Base-by-base conservation (phyloP, 768 basidiomycete genomes). In the Coprinellus aureogranulatus region DNA sequence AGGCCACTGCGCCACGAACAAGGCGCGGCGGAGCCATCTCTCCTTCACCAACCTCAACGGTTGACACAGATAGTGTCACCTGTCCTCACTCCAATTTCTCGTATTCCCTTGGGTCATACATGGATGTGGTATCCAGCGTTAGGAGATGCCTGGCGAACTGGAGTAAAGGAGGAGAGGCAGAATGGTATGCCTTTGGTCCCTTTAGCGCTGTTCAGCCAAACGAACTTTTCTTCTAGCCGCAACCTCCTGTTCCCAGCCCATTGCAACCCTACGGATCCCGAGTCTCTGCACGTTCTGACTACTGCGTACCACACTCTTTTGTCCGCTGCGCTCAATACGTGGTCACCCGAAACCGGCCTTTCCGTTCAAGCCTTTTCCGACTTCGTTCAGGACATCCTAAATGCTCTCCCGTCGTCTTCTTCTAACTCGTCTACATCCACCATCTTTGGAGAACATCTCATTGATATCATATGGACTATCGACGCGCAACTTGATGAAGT, bases 401-500 rank as follows among this genome's bases (percentile, higher is more conserved):
- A 76, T 50, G 75, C 72, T 45, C 77, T 90, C 10, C 90, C 90
- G 20, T 85, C 84, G n/a, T 88, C 89, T 22, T 89, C 88, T 4
- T 70, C 71, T 11, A 79, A 83, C 8, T 77, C 80, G 9, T 81
- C 81, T 39, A 70, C 18, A 59, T 72, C 71, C 2, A 59, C 72
- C 0, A 62, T 77, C 0, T 83, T 92, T 55, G 86, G 87, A 11
- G 90, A 92, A 63, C 70, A 83, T 46, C 74, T 94, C 2, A 81
- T 94, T 22, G 92, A 94, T 67, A 78, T 89, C 64, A 77, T 92
- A 45, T 94, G 92, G 92, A 81, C 90, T 20, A 69, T 90, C 45
- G 92, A 94, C 71, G 77, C 82, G 37, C 84, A 88, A 61, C 69
- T 93, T 58, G 92, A 94, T 57, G 90, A 92, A 64, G 69, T 85